Evolutionary conservation across 805 yeast species (phyloP), one percentile per base, ranked within the genome.

Genomic region (Saturnispora zaruensis): DNA sequence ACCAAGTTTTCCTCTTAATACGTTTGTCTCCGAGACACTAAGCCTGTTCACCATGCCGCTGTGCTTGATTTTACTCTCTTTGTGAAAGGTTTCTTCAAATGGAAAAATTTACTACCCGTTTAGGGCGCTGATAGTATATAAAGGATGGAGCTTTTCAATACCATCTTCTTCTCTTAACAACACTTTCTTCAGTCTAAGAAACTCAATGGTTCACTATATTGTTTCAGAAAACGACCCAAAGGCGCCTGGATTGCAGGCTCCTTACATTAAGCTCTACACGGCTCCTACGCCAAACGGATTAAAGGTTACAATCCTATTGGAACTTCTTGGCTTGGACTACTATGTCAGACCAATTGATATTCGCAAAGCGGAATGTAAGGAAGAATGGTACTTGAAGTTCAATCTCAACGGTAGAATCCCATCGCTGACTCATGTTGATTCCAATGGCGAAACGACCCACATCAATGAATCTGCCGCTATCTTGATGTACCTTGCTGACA

Each of bases 331-430:
- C 4, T 54, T 74, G 23, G 67, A 71, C 41, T 76, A 74, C 54
- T 67, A 73, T 26, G 66, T 65, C 16, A 59, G 73, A 44, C 53
- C 55, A 4, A 60, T 82, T 48, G 76, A 76, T 53, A 59, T 81
- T 40, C 2, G 50, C 0, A 66, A 62, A 23, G 64, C 66, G 40
- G 77, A 63, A 38, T 82, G 79, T 51, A 80, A 81, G 59, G 74
- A 76, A 54, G 76, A 71, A 6, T 77, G 82, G 81, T 82, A 69
- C 55, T 59, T 78, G 45, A 68, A 74, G 48, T 62, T 78, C 58
- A 79, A 81, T 61, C 81, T 82, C 18, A 80, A 81, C 57, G 86
- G 87, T 5, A 68, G 79, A 57, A 76, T 82, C 46, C 87, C 88
- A 25, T 71, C 80, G 0, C 62, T 82, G 33, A 66, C 68, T 1